Evolutionary conservation across 768 basidiomycete genomes (phyloP).

Genomic region (Pholiota conissans): DNA sequence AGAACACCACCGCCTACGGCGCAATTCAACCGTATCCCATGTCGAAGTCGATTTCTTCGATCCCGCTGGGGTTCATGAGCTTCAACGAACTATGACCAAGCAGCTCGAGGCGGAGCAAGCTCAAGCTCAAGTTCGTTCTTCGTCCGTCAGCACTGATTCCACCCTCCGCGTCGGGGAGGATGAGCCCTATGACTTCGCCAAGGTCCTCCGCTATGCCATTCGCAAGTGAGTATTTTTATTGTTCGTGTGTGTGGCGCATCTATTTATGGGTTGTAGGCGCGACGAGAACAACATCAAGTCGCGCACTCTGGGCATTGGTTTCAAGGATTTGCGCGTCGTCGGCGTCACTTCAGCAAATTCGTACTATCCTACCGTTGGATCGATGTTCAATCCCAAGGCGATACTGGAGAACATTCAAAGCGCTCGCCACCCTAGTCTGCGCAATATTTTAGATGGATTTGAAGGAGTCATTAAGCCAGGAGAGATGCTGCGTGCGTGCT

Average conservation of each 20-base stretch:
- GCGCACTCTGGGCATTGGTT: conserved; percentile 62
- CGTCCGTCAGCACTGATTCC: conserved; percentile 24
- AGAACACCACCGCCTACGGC: conserved; percentile 25
- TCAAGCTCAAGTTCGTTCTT: not conserved
- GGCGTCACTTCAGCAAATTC: conserved; percentile 57
- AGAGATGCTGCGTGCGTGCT: conserved; percentile 73
- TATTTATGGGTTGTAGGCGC: conserved; percentile 30
- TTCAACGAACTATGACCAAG: conserved; percentile 38
- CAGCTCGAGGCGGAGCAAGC: conserved; percentile 19
- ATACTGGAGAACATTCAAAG: conserved; percentile 45
- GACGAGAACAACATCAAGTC: conserved; percentile 45
- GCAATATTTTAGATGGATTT: conserved; percentile 62
- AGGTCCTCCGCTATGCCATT: conserved; percentile 27
- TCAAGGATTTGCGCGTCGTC: conserved; percentile 58
- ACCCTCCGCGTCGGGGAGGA: conserved; percentile 30
- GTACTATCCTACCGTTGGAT: conserved; percentile 58
- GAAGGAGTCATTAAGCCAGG: conserved; percentile 67
- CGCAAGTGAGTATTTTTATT: conserved; percentile 27
- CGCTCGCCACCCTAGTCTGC: conserved; percentile 59
- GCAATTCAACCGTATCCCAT: conserved; percentile 28
- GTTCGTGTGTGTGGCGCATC: conserved; percentile 10
- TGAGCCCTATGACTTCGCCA: conserved; percentile 39
- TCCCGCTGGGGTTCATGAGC: conserved; percentile 46
- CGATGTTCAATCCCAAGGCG: conserved; percentile 53
- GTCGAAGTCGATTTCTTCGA: conserved; percentile 56